Percentiles rank a stretch among this genome's conserved stretches.
phyloP scores from a whole-genome alignment of 1,139 yeast genomes.

The Magnusiomyces magnusii region DNA sequence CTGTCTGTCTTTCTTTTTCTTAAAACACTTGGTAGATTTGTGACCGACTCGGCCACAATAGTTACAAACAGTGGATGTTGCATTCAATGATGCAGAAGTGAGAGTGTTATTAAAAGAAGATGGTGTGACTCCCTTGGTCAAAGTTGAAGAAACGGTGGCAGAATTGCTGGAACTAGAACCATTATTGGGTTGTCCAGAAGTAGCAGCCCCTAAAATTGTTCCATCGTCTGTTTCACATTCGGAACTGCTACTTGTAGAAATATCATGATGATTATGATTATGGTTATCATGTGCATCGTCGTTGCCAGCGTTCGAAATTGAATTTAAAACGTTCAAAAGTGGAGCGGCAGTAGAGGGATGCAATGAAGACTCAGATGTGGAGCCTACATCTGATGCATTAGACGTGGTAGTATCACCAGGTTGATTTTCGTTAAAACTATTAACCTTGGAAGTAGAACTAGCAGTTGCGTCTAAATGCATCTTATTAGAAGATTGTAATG shows the following conservation, averaged over 20 bases:
- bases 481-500: not conserved
- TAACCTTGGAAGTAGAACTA: not conserved
- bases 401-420: not conserved
- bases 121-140: not conserved
- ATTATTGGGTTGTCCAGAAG: too few species aligned
- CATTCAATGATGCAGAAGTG: not conserved
- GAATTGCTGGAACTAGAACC: not conserved
- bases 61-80: conserved; percentile 7
- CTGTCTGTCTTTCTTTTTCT: conserved; percentile 15
- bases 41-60: conserved; percentile 14
- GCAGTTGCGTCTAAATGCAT: too few species aligned
- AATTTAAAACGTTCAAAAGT: not conserved
- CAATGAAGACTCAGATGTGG: not conserved
- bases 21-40: conserved; percentile 15
- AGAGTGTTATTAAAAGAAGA: not conserved
- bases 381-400: not conserved
- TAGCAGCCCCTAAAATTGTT: not conserved
- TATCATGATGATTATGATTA: not conserved
- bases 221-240: not conserved
- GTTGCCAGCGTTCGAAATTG: not conserved
- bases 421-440: not conserved
- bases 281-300: not conserved
- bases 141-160: not conserved
- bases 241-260: not conserved
- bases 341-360: not conserved